Base-by-base conservation (phyloP, 345 rosid genomes). In the Carallia pectinifolia region DNA sequence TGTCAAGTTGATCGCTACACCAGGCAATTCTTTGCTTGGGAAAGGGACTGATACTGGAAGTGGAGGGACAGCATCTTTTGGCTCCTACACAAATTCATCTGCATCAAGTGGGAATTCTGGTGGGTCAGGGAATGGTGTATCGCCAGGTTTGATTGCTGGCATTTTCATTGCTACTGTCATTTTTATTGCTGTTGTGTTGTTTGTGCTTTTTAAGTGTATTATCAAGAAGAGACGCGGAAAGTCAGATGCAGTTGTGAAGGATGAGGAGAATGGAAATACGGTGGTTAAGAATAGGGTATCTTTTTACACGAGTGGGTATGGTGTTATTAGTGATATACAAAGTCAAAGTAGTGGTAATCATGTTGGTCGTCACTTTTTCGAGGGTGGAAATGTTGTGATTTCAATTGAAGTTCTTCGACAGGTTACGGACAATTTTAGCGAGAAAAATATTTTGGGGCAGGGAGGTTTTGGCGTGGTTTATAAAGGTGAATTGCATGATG, bases 381-480 rank as follows among this genome's bases (percentile, higher is more conserved):
- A 86, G 68, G 92, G 81, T 54, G 92, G 89, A 66, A 88, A 83
- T 71, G 86, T 79, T 50, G 76, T 80, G 1, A 86, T 93, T 74
- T 79, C 97, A 0, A 85, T 93, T 37, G 81, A 91, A 64, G 88
- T 93, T 36, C 83, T 93, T 33, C 79, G 83, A 10, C 86, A 91
- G 65, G 96, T 88, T 64, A 93, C 98, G 0, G 70, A 83, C 61
- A 85, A 91, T 70, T 93, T 93, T 77, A 85, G 82, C 5, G 91
- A 87, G 67, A 74, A 80, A 9, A 91, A 85, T 58, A 74, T 93
- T 53, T 68, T 91, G 77, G 97, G 98, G 2, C 87, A 80, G 76
- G 97, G 97, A 12, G 97, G 97, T 37, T 93, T 91, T 29, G 96
- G 98, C 29, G 89, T 89, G 58, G 98, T 93, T 34, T 91, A 93